Evolutionary conservation across 2,329 filamentous ascomycete species (phyloP).

Genomic region (Fusarium cyanostomum): DNA sequence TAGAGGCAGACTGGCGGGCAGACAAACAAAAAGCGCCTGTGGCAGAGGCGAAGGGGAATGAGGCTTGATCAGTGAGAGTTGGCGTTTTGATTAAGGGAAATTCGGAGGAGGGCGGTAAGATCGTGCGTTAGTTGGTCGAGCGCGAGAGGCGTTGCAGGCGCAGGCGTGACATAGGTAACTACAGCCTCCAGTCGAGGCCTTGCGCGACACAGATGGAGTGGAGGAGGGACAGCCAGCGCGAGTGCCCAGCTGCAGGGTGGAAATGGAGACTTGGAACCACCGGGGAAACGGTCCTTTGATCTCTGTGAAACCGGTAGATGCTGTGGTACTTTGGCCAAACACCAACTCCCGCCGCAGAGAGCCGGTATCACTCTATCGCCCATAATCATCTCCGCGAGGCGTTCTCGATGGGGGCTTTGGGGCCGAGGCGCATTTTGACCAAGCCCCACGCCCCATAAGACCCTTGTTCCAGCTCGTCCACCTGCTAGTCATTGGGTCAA

Average conservation of each 20-base stretch:
- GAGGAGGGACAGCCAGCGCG: background rate
- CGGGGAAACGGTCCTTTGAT: constrained; percentile 29
- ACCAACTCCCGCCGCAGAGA: background rate
- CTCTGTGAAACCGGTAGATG: constrained; percentile 13
- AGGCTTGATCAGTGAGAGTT: constrained; percentile 34
- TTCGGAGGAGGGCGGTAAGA: constrained; percentile 34
- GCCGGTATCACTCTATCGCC: constrained; percentile 28
- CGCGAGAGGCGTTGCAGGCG: constrained; percentile 32
- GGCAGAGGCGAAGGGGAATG: constrained; percentile 39
- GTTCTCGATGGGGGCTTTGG: constrained; percentile 40
- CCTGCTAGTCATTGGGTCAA: constrained; percentile 29
- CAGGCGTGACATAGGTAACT: constrained; percentile 40
- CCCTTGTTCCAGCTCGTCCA: constrained; percentile 36
- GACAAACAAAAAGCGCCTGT: constrained; percentile 20
- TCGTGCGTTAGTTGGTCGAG: constrained; percentile 36
- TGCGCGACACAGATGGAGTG: constrained; percentile 29
- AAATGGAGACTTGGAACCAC: constrained; percentile 7
- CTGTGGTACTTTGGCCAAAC: constrained; percentile 6
- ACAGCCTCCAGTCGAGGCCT: constrained; percentile 30
- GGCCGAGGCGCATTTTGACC: constrained; percentile 41
- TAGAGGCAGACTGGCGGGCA: constrained; percentile 36
- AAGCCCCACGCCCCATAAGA: constrained; percentile 36
- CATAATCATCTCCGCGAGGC: constrained; percentile 32
- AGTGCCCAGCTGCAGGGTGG: constrained; percentile 13
- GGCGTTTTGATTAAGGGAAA: constrained; percentile 32